Percentiles rank a stretch among this genome's conserved stretches.
phyloP scores from a whole-genome alignment of 345 rosid genomes.

The rapeseed (Brassica napus) region Da-Ae NC_063438.1:10861001-10861500 shows the following conservation, averaged over 20 bases:
- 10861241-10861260: conserved; percentile 94
- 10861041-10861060: conserved; percentile 23
- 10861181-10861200: conserved; percentile 74
- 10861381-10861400: conserved; percentile 97
- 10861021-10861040: neutral
- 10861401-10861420: conserved; percentile 11
- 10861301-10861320: conserved; percentile 78
- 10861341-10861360: conserved; percentile 97
- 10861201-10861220: conserved; percentile 88
- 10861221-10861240: conserved; percentile 91
- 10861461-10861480: conserved; percentile 71
- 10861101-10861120: conserved; percentile 82
- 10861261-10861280: conserved; percentile 79
- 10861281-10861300: conserved; percentile 71
- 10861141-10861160: conserved; percentile 84
- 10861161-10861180: conserved; percentile 70
- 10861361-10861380: conserved; percentile 98
- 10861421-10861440: neutral
- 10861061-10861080: conserved; percentile 83
- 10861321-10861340: conserved; percentile 89
- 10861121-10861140: conserved; percentile 82
- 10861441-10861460: conserved; percentile 16
- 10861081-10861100: conserved; percentile 84
- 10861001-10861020: neutral
- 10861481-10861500: conserved; percentile 85